Evolutionary conservation across 2,329 filamentous ascomycete species (phyloP).

Genomic region (Aureobasidium namibiae): DNA sequence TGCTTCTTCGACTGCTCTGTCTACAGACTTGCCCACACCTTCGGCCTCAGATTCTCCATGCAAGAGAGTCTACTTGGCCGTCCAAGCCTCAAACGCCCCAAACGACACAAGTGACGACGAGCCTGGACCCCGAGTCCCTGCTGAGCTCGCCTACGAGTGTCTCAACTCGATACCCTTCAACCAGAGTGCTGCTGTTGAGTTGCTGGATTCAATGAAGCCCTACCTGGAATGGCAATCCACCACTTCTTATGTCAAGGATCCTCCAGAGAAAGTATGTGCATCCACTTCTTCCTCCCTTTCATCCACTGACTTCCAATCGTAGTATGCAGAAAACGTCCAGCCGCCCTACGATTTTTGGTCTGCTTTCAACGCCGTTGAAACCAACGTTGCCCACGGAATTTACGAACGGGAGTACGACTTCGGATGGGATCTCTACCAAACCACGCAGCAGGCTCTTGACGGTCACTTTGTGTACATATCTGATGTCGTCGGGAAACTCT

Average conservation of each 20-base stretch:
- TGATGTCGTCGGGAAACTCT: slow-evolving; percentile 43
- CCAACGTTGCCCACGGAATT: slow-evolving; percentile 27
- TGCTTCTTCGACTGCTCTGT: background rate
- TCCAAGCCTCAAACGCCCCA: background rate
- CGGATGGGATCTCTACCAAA: slow-evolving; percentile 43
- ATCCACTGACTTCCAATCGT: background rate
- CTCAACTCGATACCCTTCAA: slow-evolving; percentile 39
- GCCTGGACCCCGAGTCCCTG: too few species aligned
- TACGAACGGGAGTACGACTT: slow-evolving; percentile 38
- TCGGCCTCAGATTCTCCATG: background rate
- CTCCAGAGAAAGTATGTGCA: slow-evolving; percentile 29
- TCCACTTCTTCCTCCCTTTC: background rate
- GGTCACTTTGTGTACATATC: slow-evolving; percentile 54
- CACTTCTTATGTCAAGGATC: slow-evolving; percentile 36
- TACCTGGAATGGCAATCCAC: slow-evolving; percentile 41
- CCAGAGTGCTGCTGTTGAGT: slow-evolving; percentile 29
- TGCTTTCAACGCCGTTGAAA: slow-evolving; percentile 31
- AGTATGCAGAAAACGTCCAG: slow-evolving; percentile 38
- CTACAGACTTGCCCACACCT: background rate
- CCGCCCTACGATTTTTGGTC: slow-evolving; percentile 34
- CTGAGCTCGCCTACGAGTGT: slow-evolving; percentile 38
- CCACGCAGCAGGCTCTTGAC: slow-evolving; percentile 52
- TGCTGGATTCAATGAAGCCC: slow-evolving; percentile 36
- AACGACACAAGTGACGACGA: too few species aligned
- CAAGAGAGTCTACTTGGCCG: background rate